Evolutionary conservation across 2,329 filamentous ascomycete species (phyloP), one percentile per base, ranked within the genome.

Genomic region (Xylariaceae sp.): DNA sequence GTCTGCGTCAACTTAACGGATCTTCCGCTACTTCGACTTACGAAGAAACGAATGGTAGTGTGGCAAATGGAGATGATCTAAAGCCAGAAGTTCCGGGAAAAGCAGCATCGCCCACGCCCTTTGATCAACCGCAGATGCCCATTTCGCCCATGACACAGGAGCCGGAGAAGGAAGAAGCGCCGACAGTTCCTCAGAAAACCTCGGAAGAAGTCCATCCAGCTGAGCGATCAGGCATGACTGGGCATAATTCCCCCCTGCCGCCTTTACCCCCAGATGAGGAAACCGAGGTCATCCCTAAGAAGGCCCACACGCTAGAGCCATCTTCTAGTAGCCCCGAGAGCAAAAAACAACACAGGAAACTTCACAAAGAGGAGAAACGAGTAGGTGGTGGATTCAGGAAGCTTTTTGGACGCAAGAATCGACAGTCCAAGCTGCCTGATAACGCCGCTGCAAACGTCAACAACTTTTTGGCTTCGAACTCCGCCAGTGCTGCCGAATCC

Each of bases 391-490:
- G 70, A 23, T 74, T 87, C 55, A 77, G 77, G 51, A 85, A 84
- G 65, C 70, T 87, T 34, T 86, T 87, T 58, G 74, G 75, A 37
- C 77, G 80, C 55, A 85, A 80, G 67, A 82, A 82, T 58, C 71
- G 76, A 48, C 59, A 67, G 47, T 83, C 75, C 27, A 85, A 77
- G 64, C 57, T 76, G 19, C 75, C 74, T 6, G 76, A 80, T 1
- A 75, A 76, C 48, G 73, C 77, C 29, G 70, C 70, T 45, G 67
- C 65, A 49, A 76, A 76, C 56, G 65, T 74, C 51, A 77, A 70
- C 63, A 70, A 59, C 57, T 75, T 76, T 71, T 73, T 76, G 55
- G 72, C 65, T 20, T 61, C 68, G 33, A 63, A 71, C 32, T 45
- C 55, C 42, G 54, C 59, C 36, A 50, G 60, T 48, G 43, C 51